Conservation (phyloP, 2,329 filamentous ascomycete species). For the Cytospora piceicola region DNA sequence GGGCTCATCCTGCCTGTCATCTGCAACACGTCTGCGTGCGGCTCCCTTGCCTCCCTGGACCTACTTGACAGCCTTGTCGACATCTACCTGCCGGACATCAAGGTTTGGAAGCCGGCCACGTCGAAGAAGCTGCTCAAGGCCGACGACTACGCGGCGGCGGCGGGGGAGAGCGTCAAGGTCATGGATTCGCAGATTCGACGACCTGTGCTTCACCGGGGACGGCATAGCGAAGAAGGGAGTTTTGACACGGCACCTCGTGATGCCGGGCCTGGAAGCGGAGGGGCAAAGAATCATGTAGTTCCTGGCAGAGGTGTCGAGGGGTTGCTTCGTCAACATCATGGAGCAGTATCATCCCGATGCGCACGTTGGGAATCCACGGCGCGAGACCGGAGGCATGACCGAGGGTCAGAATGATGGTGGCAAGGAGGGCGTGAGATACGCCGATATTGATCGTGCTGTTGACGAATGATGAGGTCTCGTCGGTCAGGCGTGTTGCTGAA, state of each 20-base stretch:
- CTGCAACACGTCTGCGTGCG: slow-evolving; percentile 85
- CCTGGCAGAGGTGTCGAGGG: slow-evolving; percentile 71
- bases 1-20: slow-evolving; percentile 75
- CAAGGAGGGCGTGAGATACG: slow-evolving; percentile 62
- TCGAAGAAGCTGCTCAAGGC: slow-evolving; percentile 76
- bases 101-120: slow-evolving; percentile 71
- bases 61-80: slow-evolving; percentile 80
- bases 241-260: slow-evolving; percentile 78
- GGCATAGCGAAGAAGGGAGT: slow-evolving; percentile 80
- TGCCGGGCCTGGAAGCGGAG: slow-evolving; percentile 79
- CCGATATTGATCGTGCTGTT: slow-evolving; percentile 80
- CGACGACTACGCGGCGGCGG: slow-evolving; percentile 72
- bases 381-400: slow-evolving; percentile 44
- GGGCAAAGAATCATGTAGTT: slow-evolving; percentile 75
- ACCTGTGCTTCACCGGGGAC: slow-evolving; percentile 80
- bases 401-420: slow-evolving; percentile 36
- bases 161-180: slow-evolving; percentile 75
- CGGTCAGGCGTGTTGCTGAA: slow-evolving; percentile 69
- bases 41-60: slow-evolving; percentile 71
- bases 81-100: slow-evolving; percentile 89
- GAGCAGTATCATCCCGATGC: slow-evolving; percentile 84
- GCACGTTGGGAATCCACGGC: slow-evolving; percentile 71
- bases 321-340: slow-evolving; percentile 86
- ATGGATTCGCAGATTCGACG: slow-evolving; percentile 86
- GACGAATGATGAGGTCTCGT: slow-evolving; percentile 65